Conservation (phyloP, 2,329 filamentous ascomycete genomes). For the Epichloe typhina region DNA sequence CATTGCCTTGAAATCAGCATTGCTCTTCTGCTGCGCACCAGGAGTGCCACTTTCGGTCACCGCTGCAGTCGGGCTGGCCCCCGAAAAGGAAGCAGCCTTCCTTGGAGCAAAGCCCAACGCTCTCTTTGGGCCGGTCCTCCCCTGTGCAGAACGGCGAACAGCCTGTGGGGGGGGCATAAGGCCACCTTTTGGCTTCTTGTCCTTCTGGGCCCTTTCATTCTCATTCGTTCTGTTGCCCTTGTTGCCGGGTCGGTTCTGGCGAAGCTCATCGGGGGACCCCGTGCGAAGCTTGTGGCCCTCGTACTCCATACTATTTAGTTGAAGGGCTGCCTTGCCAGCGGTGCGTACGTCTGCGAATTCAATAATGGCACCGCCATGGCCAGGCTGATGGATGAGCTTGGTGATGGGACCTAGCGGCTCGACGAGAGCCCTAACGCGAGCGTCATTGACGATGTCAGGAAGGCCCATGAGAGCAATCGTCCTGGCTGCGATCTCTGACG, state of each 20-base stretch:
- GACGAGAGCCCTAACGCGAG: slow-evolving; percentile 61
- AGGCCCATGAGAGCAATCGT: slow-evolving; percentile 75
- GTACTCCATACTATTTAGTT: slow-evolving; percentile 42
- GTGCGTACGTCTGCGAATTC: slow-evolving; percentile 61
- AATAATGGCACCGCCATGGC: slow-evolving; percentile 73
- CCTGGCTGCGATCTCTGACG: slow-evolving; percentile 44
- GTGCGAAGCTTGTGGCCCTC: slow-evolving; percentile 40
- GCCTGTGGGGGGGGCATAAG: slow-evolving; percentile 32
- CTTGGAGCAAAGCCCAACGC: slow-evolving; percentile 30
- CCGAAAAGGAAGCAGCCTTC: slow-evolving; percentile 7
- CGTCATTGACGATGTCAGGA: slow-evolving; percentile 85
- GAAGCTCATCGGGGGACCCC: slow-evolving; percentile 41
- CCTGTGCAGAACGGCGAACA: slow-evolving; percentile 29
- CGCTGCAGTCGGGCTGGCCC: slow-evolving; percentile 12
- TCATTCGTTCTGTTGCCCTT: slow-evolving; percentile 13
- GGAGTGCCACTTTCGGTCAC: slow-evolving; percentile 6
- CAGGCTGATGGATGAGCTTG: slow-evolving; percentile 66
- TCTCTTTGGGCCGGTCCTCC: slow-evolving; percentile 26
- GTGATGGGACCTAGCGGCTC: slow-evolving; percentile 57
- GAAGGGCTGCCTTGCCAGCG: slow-evolving; percentile 58
- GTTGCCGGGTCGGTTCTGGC: slow-evolving; percentile 33
- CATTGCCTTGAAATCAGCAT: slow-evolving; percentile 45
- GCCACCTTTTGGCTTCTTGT: slow-evolving; percentile 8
- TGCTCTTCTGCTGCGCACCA: slow-evolving; percentile 31
- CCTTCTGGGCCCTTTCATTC: slow-evolving; percentile 1